phyloP scores from a whole-genome alignment of 1,284 basidiomycete genomes.

The Ganoderma boninense region DNA sequence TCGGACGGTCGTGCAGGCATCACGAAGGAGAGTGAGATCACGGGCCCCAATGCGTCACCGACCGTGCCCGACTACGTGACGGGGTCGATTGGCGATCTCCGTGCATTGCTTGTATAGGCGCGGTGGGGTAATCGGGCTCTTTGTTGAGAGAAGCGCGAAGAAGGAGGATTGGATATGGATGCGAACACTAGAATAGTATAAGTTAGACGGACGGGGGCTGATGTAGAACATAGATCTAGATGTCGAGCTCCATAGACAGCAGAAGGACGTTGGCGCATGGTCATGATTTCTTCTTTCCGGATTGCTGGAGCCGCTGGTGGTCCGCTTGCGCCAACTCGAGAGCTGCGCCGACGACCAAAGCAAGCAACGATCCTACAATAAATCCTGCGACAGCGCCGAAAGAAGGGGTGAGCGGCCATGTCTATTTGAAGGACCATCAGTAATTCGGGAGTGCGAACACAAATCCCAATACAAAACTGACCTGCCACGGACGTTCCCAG shows the following conservation, averaged over 20 bases:
- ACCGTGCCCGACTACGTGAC: conserved; percentile 86
- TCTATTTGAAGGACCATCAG: conserved; percentile 48
- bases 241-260: background rate
- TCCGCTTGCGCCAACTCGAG: conserved; percentile 52
- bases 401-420: conserved; percentile 82
- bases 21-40: conserved; percentile 74
- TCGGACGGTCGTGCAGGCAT: conserved; percentile 60
- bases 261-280: background rate
- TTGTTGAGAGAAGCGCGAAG: background rate
- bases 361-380: conserved; percentile 65
- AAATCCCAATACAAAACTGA: conserved; percentile 42
- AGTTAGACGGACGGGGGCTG: conserved; percentile 11
- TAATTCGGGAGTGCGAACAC: background rate
- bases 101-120: conserved; percentile 36
- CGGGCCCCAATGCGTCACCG: conserved; percentile 71
- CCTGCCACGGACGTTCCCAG: conserved; percentile 98
- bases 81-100: conserved; percentile 81
- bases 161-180: background rate
- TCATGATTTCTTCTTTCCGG: conserved; percentile 21
- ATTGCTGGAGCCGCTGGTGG: conserved; percentile 1
- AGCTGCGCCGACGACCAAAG: conserved; percentile 58
- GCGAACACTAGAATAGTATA: conserved; percentile 9
- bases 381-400: conserved; percentile 77
- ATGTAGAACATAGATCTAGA: conserved; percentile 17
- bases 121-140: background rate